Evolutionary conservation across 2,329 filamentous ascomycete species (phyloP), one percentile per base, ranked within the genome.

Genomic region (Sporothrix sp.): DNA sequence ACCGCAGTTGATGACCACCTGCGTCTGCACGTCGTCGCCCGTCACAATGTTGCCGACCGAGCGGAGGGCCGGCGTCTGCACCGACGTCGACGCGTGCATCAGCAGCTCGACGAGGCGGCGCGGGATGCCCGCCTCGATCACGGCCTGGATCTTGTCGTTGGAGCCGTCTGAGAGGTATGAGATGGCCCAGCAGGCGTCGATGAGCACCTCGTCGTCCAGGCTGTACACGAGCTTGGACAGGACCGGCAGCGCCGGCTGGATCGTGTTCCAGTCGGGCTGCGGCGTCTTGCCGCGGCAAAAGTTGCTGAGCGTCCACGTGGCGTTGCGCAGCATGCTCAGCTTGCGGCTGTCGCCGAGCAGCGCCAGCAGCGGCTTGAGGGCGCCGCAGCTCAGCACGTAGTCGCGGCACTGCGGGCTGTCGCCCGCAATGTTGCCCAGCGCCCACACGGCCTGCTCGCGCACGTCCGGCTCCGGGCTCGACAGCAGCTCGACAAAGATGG

Each of bases 261-360:
- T 98, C 33, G 88, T 96, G 65, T 82, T 81, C 93, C 93, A 98
- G 66, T 98, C 93, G 42, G 93, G 93, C 73, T 98, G 93, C 47
- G 93, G 93, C 8, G 91, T 96, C 81, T 98, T 98, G 71, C 93
- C 93, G 76, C 93, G 88, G 75, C 93, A 98, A 74, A 98, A 98
- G 77, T 98, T 98, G 79, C 93, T 97, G 52, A 98, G 75, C 39
- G 93, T 98, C 93, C 93, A 98, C 21, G 93, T 98, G 32, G 93
- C 93, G 67, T 98, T 98, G 60, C 93, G 81, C 48, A 98, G 83
- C 93, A 98, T 98, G 78, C 90, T 97, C 52, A 98, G 76, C 78
- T 98, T 98, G 64, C 93, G 89, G 74, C 93, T 96, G 69, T 98
- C 93, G 50, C 91, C 91, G 52, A 98, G 82, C 39, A 98, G 79